phyloP scores from a whole-genome alignment of 2,329 filamentous ascomycete genomes.

The Canariomyces notabilis region DNA sequence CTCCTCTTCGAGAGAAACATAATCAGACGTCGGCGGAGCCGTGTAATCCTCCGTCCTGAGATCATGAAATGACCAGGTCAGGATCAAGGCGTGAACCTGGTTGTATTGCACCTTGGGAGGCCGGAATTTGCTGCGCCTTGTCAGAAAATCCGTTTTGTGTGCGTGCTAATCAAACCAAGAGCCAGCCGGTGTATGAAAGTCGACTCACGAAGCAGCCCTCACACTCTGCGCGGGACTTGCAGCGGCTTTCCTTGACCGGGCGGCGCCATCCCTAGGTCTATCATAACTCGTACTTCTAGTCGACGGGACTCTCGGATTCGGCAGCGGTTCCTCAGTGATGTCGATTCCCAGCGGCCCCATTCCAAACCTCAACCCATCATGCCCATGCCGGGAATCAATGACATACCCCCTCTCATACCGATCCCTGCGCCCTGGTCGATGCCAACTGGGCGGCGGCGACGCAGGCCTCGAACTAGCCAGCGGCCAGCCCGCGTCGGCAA shows the following conservation, averaged over 20 bases:
- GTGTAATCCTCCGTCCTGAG: constrained; percentile 23
- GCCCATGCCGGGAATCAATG: not conserved
- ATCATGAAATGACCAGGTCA: constrained; percentile 27
- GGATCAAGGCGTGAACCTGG: constrained; percentile 23
- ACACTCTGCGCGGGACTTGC: not conserved
- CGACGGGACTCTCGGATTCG: constrained; percentile 4
- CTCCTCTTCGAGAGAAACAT: constrained; percentile 25
- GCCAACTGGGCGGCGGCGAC: constrained; percentile 2
- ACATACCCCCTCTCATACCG: constrained; percentile 10
- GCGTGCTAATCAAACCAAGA: not conserved
- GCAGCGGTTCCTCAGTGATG: constrained; percentile 1
- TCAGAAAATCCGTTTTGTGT: not conserved
- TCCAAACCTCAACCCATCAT: not conserved
- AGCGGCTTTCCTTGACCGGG: not conserved
- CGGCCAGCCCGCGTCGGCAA: constrained; percentile 6
- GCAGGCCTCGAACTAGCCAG: constrained; percentile 1
- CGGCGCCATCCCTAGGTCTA: not conserved
- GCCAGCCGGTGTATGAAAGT: not conserved
- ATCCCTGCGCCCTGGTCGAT: constrained; percentile 1
- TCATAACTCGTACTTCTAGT: constrained; percentile 15
- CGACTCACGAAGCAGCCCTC: constrained; percentile 15
- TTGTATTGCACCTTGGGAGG: constrained; percentile 16
- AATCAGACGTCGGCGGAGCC: constrained; percentile 20
- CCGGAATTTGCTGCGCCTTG: constrained; percentile 10
- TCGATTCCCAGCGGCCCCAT: constrained; percentile 10